phyloP scores from a whole-genome alignment of 495 filamentous ascomycete genomes.

The Collariella sp. region DNA sequence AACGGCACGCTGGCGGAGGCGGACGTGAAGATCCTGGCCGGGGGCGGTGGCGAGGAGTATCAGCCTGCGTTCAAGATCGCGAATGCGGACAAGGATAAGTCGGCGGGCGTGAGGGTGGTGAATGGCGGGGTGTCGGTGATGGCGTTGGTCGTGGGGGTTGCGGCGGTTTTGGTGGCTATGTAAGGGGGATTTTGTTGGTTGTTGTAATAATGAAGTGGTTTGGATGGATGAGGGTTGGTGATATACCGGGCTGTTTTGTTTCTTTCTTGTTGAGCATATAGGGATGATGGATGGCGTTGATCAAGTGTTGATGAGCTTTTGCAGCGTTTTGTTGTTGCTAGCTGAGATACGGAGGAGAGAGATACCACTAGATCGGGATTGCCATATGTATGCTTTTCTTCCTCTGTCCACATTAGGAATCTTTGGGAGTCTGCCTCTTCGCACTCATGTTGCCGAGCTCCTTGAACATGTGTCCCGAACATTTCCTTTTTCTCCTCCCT shows the following conservation, averaged over 20 bases:
- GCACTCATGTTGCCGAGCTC: too few relatives aligned
- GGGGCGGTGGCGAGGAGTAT: conserved; percentile 20
- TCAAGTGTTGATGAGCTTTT: too few relatives aligned
- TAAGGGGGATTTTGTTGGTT: not conserved
- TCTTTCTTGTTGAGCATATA: too few relatives aligned
- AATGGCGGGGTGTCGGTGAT: not conserved
- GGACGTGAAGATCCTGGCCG: conserved; percentile 1
- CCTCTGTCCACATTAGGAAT: not conserved
- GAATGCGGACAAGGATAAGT: conserved; percentile 6
- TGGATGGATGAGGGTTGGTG: not conserved
- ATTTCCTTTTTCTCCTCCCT: too few relatives aligned
- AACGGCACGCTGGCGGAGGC: conserved; percentile 54
- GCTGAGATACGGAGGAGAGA: not conserved
- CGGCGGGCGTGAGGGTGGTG: not conserved
- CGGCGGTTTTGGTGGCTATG: not conserved
- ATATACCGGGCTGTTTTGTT: too few relatives aligned
- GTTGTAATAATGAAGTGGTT: not conserved
- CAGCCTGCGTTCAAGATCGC: conserved; percentile 26
- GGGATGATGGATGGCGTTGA: too few relatives aligned
- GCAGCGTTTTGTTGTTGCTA: too few relatives aligned
- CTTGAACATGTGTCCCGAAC: too few relatives aligned
- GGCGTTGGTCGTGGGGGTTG: conserved; percentile 8
- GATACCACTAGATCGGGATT: conserved; percentile 4
- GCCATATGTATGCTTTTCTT: not conserved
- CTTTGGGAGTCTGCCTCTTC: not conserved